Evolutionary conservation across 2,329 filamentous ascomycete species (phyloP).

Genomic region (Ophiognomonia clavigignenti-juglandacearum): DNA sequence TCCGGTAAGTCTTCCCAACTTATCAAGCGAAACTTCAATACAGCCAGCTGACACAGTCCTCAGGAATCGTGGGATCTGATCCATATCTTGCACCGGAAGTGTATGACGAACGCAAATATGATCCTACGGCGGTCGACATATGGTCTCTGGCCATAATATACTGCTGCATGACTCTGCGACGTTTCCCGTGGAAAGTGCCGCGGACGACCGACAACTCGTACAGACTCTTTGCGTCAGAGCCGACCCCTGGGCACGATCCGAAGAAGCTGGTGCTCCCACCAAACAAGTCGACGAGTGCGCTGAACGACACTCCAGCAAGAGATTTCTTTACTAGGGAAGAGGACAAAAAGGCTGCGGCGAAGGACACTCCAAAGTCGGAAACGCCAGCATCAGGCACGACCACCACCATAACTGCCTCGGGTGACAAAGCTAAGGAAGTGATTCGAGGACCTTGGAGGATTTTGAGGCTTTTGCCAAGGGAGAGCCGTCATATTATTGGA

Average conservation of each 20-base stretch:
- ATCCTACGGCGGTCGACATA: conserved; percentile 89
- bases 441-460: conserved; percentile 93
- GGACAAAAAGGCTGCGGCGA: conserved; percentile 22
- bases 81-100: conserved; percentile 96
- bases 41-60: conserved; percentile 6
- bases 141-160: conserved; percentile 99
- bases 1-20: conserved; percentile 55
- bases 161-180: conserved; percentile 93
- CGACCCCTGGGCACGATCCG: conserved; percentile 67
- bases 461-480: conserved; percentile 78
- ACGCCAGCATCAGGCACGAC: conserved; percentile 13
- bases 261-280: conserved; percentile 45
- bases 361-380: conserved; percentile 21
- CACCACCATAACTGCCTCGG: conserved; percentile 15
- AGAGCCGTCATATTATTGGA: conserved; percentile 84
- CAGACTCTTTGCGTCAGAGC: conserved; percentile 83
- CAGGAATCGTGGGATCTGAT: conserved; percentile 73
- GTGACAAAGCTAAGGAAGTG: conserved; percentile 60
- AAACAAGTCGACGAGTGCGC: conserved; percentile 39
- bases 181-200: conserved; percentile 97
- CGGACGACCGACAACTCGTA: conserved; percentile 90
- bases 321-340: conserved; percentile 34
- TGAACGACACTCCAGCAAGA: conserved; percentile 33
- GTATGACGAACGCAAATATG: conserved; percentile 89
- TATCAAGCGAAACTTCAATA: neutral